Evolutionary conservation across 768 basidiomycete species (phyloP).

Genomic region (Artomyces pyxidatus): DNA sequence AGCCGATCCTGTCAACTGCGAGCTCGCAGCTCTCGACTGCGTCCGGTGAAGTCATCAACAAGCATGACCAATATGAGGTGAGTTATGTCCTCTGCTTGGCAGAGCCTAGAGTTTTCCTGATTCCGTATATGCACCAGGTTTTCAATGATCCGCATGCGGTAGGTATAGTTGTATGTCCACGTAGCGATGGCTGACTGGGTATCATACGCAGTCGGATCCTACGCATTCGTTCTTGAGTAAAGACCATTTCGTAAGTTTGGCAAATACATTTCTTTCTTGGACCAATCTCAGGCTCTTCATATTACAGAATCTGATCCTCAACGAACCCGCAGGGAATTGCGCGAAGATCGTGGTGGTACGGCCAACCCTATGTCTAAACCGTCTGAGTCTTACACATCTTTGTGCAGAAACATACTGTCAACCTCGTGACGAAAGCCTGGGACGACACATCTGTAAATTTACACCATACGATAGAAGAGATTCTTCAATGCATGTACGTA

Average conservation of each 20-base stretch:
- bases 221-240: conserved; percentile 87
- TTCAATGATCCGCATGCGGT: conserved; percentile 80
- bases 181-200: too few relatives aligned
- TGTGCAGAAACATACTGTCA: conserved; percentile 52
- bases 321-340: conserved; percentile 74
- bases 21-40: conserved; percentile 53
- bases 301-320: conserved; percentile 65
- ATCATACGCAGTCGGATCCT: conserved; percentile 69
- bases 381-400: not conserved
- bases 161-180: conserved; percentile 23
- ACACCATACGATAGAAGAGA: conserved; percentile 48
- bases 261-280: conserved; percentile 4
- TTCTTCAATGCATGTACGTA: conserved; percentile 58
- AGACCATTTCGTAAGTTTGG: conserved; percentile 79
- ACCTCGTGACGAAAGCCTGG: conserved; percentile 72
- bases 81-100: too few relatives aligned
- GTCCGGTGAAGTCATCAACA: conserved; percentile 73
- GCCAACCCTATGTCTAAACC: conserved; percentile 5
- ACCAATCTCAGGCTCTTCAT: conserved; percentile 3
- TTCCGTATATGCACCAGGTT: conserved; percentile 27
- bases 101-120: not conserved
- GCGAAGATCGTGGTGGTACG: conserved; percentile 62
- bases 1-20: conserved; percentile 66
- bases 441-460: conserved; percentile 60
- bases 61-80: conserved; percentile 72